Evolutionary conservation across 2,329 filamentous ascomycete genomes (phyloP).

Genomic region (Alternaria gaisen): DNA sequence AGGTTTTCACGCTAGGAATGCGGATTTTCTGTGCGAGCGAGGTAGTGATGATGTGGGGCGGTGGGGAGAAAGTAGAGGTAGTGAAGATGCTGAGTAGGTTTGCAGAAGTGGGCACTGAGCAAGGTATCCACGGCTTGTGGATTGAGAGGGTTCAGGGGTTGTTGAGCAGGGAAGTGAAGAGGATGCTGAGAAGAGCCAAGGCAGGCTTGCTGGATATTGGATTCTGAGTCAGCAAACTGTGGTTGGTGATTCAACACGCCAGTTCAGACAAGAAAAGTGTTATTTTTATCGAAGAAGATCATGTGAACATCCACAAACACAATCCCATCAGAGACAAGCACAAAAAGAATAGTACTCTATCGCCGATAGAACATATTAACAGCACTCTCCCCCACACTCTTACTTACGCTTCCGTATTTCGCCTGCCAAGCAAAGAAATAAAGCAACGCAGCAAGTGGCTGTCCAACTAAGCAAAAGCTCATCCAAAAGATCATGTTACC

Average conservation of each 20-base stretch:
- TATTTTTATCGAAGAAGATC: not conserved
- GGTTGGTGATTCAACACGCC: conserved; percentile 3
- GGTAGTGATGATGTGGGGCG: conserved; percentile 46
- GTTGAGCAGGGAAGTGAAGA: conserved; percentile 32
- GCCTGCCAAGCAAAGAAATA: conserved; percentile 99
- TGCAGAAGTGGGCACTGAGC: conserved; percentile 26
- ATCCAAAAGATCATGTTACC: conserved; percentile 98
- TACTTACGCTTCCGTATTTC: conserved; percentile 86
- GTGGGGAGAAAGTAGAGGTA: conserved; percentile 31
- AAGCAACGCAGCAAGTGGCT: conserved; percentile 88
- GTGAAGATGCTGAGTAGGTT: conserved; percentile 39
- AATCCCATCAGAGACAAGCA: not conserved
- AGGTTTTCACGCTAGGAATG: conserved; percentile 70
- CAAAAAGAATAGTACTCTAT: conserved; percentile 7
- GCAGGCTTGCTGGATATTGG: conserved; percentile 5
- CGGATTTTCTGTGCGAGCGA: conserved; percentile 55
- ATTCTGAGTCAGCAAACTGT: not conserved
- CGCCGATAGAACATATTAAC: conserved; percentile 34
- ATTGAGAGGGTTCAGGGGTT: conserved; percentile 47
- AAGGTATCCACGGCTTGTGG: conserved; percentile 50
- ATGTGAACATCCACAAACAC: not conserved
- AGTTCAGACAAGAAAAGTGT: not conserved
- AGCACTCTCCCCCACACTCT: conserved; percentile 37
- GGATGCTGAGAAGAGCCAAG: conserved; percentile 16
- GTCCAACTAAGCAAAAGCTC: conserved; percentile 92